Evolutionary conservation across 805 yeast genomes (phyloP), one percentile per base, ranked within the genome.

Genomic region (Metschnikowia bowlesiae): DNA sequence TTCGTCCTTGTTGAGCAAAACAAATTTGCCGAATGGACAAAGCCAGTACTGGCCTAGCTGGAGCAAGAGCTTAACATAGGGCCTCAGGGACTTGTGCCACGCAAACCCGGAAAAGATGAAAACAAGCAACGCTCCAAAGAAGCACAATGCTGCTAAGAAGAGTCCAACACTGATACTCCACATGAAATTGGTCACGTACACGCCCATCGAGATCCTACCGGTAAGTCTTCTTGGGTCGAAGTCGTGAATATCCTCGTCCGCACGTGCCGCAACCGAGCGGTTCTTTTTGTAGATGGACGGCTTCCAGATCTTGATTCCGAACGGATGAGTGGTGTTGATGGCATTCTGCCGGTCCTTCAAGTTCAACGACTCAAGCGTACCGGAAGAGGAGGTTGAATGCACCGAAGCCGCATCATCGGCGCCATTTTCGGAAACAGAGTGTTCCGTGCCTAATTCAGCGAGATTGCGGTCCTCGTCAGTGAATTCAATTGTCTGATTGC

Each of bases 281-380:
- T 80, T 79, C 67, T 94, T 94, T 66, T 94, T 94, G 70, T 94
- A 94, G 49, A 94, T 73, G 2, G 98, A 97, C 1, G 99, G 99
- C 63, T 94, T 94, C 99, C 99, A 94, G 60, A 94, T 89, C 66
- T 96, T 85, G 42, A 94, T 92, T 77, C 99, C 99, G 62, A 94
- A 94, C 0, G 99, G 99, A 73, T 94, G 99, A 4, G 97, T 90
- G 47, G 87, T 84, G 64, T 94, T 94, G 64, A 94, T 94, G 13
- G 99, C 99, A 59, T 88, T 91, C 67, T 94, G 99, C 56, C 97
- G 83, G 58, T 91, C 96, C 53, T 94, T 77, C 48, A 92, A 75
- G 4, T 96, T 94, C 64, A 87, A 85, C 5, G 96, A 86, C 66
- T 92, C 97, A 29, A 81, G 64, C 0, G 96, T 82, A 1, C 78